Conservation (phyloP, 495 filamentous ascomycete species). For the Staphylotrichum longicolle region DNA sequence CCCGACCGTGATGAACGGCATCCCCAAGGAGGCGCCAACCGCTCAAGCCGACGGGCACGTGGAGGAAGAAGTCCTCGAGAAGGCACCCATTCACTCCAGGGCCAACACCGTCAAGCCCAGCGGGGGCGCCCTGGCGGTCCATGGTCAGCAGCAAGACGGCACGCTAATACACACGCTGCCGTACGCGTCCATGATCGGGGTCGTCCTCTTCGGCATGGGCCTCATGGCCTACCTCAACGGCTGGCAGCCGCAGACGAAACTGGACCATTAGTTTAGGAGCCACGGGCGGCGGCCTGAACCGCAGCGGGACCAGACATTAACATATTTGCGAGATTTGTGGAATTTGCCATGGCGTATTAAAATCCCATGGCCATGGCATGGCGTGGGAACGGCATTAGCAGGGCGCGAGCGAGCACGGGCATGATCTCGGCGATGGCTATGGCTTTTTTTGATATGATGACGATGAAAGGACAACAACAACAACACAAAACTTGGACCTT, state of each 20-base stretch:
- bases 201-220: conserved; percentile 84
- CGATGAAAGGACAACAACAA: conserved; percentile 8
- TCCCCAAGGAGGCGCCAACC: conserved; percentile 2
- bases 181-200: conserved; percentile 82
- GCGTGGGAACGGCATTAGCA: background rate
- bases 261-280: conserved; percentile 19
- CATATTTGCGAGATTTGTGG: background rate
- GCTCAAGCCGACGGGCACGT: conserved; percentile 18
- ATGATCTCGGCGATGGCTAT: conserved; percentile 6
- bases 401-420: background rate
- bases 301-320: background rate
- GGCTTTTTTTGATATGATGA: conserved; percentile 10
- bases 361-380: background rate
- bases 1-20: conserved; percentile 19
- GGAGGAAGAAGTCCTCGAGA: conserved; percentile 19
- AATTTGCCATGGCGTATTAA: background rate
- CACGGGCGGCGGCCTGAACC: background rate
- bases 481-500: no score
- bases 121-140: conserved; percentile 24
- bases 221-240: conserved; percentile 94
- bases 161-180: conserved; percentile 66
- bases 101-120: conserved; percentile 45
- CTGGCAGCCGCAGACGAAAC: conserved; percentile 57
- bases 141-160: conserved; percentile 34
- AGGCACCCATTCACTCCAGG: conserved; percentile 36